phyloP scores from a whole-genome alignment of 768 basidiomycete genomes.

The Epithele typhae region DNA sequence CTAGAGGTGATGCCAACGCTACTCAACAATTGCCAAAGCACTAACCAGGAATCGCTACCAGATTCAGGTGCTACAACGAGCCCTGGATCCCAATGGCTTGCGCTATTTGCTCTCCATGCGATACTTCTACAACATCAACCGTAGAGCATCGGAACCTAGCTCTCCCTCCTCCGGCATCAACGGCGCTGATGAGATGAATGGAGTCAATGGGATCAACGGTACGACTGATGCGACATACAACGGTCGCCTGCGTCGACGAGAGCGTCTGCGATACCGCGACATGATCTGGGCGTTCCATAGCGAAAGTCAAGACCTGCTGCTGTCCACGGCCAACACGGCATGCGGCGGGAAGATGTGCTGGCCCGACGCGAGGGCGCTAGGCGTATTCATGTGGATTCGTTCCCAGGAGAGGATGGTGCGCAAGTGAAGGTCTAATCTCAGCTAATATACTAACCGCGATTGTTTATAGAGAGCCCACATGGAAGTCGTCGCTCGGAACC shows the following conservation, averaged over 20 bases:
- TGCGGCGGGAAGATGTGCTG: constrained; percentile 87
- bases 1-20: constrained; percentile 52
- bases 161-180: constrained; percentile 36
- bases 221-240: constrained; percentile 22
- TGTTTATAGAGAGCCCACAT: constrained; percentile 71
- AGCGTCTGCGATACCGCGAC: constrained; percentile 86
- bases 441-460: too few species aligned
- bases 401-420: constrained; percentile 76
- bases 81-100: constrained; percentile 87
- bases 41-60: neutral
- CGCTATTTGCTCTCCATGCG: constrained; percentile 92
- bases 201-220: constrained; percentile 23
- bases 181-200: neutral
- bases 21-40: neutral
- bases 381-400: constrained; percentile 84
- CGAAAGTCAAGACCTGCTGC: constrained; percentile 83
- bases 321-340: constrained; percentile 63
- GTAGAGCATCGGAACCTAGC: constrained; percentile 47
- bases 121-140: constrained; percentile 83
- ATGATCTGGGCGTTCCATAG: constrained; percentile 98
- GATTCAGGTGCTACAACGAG: constrained; percentile 77
- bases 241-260: constrained; percentile 54
- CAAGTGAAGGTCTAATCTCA: constrained; percentile 4
- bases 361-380: constrained; percentile 82
- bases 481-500: constrained; percentile 86